Percentiles rank a stretch among this genome's conserved stretches.
These are phyloP conservation scores for Nigrospora osmanthi DNA, from an alignment of 2,329 filamentous ascomycete genomes.

Conservation along the genomic window DNA sequence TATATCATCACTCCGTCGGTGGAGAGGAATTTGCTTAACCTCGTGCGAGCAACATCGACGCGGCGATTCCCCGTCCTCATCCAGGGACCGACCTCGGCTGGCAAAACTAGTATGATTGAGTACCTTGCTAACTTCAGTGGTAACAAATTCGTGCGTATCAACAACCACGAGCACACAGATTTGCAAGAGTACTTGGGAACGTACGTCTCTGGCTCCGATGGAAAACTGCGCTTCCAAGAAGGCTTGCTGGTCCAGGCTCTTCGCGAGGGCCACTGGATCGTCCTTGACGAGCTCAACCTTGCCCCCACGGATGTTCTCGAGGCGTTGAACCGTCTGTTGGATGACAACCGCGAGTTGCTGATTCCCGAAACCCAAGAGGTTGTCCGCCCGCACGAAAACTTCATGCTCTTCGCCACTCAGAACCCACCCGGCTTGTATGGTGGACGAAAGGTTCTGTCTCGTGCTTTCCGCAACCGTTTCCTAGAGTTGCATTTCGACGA, in stretches of 20 bases:
- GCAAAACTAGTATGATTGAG: conserved; percentile 99
- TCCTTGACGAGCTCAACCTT: conserved; percentile 93
- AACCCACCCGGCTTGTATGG: conserved; percentile 95
- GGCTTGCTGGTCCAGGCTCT: conserved; percentile 89
- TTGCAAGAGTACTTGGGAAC: conserved; percentile 95
- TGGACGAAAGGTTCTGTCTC: conserved; percentile 83
- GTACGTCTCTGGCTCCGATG: conserved; percentile 80
- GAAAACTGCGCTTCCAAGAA: conserved; percentile 84
- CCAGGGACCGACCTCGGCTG: conserved; percentile 92
- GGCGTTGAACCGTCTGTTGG: conserved; percentile 86
- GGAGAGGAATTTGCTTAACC: conserved; percentile 85
- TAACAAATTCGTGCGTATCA: conserved; percentile 96
- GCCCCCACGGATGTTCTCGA: conserved; percentile 96
- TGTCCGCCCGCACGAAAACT: conserved; percentile 85
- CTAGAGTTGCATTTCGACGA: conserved; percentile 97
- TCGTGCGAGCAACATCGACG: conserved; percentile 90
- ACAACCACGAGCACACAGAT: conserved; percentile 98
- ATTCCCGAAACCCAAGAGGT: conserved; percentile 96
- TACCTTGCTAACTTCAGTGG: conserved; percentile 95
- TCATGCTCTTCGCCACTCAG: conserved; percentile 97
- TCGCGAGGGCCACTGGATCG: conserved; percentile 92
- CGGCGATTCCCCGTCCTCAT: conserved; percentile 88
- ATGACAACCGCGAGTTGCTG: conserved; percentile 92
- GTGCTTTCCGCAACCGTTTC: conserved; percentile 94
- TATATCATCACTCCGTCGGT: conserved; percentile 98